These are phyloP conservation scores for Podaxis sp. DNA, from an alignment of 768 basidiomycete genomes.

Conservation along the genomic window DNA sequence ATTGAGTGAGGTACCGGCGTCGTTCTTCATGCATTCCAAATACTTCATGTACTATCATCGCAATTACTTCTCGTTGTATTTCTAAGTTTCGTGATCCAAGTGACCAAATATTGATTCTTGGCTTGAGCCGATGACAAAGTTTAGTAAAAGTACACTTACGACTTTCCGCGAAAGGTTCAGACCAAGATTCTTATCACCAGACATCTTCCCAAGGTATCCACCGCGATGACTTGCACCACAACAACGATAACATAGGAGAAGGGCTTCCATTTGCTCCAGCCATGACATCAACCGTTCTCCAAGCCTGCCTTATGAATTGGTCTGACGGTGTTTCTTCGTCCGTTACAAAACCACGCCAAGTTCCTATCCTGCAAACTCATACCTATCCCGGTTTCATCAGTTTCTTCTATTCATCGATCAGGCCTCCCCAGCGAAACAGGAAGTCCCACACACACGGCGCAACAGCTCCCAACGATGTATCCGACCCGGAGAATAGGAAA, in stretches of 20 bases:
- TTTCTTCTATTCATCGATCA: conserved; percentile 3
- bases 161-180: neutral
- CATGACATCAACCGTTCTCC: neutral
- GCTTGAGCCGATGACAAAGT: neutral
- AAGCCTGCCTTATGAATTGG: neutral
- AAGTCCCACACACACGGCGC: neutral
- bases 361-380: neutral
- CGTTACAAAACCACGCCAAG: neutral
- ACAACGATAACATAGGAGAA: neutral
- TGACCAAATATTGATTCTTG: neutral
- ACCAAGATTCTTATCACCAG: neutral
- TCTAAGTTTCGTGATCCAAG: neutral
- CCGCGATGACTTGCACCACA: neutral
- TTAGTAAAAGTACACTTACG: neutral
- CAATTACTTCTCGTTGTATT: neutral
- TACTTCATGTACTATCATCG: neutral
- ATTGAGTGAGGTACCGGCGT: neutral
- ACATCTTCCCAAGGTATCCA: conserved; percentile 6
- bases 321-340: neutral
- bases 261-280: neutral
- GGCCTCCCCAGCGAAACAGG: neutral
- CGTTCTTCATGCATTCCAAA: neutral
- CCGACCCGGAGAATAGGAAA: neutral
- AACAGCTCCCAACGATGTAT: neutral
- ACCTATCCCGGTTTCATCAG: neutral